Conservation (phyloP, 1,139 yeast genomes). For the Yamadazyma spencermartinsiae region DNA sequence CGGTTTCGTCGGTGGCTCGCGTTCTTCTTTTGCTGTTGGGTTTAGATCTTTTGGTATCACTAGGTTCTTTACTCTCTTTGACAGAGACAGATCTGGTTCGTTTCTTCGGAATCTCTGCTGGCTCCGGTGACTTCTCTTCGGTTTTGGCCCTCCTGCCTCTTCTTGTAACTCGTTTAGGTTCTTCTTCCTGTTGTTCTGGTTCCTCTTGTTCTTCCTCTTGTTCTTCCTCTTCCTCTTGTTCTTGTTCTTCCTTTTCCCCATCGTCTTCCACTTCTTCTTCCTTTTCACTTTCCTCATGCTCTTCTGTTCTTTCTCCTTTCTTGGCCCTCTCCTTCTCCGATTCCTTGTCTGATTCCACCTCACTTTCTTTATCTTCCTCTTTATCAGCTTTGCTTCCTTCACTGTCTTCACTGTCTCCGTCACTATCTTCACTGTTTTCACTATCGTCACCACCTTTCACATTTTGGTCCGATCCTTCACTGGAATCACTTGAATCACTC, state of each 20-base stretch:
- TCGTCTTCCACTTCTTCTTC: constrained; percentile 10
- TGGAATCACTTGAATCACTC: not conserved
- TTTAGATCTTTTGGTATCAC: constrained; percentile 6
- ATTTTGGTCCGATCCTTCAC: not conserved
- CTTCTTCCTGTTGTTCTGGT: constrained; percentile 2
- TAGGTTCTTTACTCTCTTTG: not conserved
- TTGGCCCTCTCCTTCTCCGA: constrained; percentile 38
- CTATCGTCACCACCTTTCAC: constrained; percentile 1
- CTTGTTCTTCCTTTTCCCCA: not conserved
- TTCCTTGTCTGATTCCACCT: constrained; percentile 16
- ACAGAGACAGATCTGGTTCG: constrained; percentile 11
- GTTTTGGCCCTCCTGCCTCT: constrained; percentile 6
- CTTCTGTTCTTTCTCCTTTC: constrained; percentile 42
- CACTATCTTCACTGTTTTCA: constrained; percentile 2
- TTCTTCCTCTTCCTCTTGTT: constrained; percentile 7
- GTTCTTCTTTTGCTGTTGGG: constrained; percentile 8
- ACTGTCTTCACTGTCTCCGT: constrained; percentile 35
- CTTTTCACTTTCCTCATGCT: constrained; percentile 16
- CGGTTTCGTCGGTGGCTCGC: constrained; percentile 10
- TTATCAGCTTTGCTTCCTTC: constrained; percentile 18
- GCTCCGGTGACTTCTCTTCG: constrained; percentile 1
- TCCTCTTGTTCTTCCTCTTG: constrained; percentile 8
- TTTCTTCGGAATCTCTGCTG: constrained; percentile 7
- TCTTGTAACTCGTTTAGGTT: constrained; percentile 1
- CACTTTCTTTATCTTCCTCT: constrained; percentile 49